Conservation (phyloP, 352 stramenopile species). For the Phytophthora citrophthora region DNA sequence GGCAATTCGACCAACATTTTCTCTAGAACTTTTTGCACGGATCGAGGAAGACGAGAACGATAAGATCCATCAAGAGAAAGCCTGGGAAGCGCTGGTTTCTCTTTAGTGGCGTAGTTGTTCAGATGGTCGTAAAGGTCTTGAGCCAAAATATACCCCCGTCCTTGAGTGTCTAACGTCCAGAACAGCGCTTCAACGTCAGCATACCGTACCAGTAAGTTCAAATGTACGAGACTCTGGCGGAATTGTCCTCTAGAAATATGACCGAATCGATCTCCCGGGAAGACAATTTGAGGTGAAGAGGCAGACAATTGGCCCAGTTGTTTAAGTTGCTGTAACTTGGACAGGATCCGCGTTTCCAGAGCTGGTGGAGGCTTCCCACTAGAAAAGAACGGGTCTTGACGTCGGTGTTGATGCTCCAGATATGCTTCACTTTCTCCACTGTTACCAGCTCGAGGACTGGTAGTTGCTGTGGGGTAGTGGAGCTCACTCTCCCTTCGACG, state of each 20-base stretch:
- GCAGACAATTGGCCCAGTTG: slow-evolving; percentile 61
- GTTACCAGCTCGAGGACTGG: slow-evolving; percentile 2
- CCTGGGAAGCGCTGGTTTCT: slow-evolving; percentile 22
- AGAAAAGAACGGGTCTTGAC: slow-evolving; percentile 44
- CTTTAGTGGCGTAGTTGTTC: slow-evolving; percentile 36
- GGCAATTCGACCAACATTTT: slow-evolving; percentile 61
- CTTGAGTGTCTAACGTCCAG: slow-evolving; percentile 73
- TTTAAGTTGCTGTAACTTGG: slow-evolving; percentile 68
- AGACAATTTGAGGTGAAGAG: slow-evolving; percentile 62
- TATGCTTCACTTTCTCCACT: slow-evolving; percentile 25
- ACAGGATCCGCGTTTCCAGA: slow-evolving; percentile 63
- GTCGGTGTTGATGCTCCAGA: slow-evolving; percentile 33
- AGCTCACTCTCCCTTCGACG: slow-evolving; percentile 64
- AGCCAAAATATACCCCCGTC: slow-evolving; percentile 59
- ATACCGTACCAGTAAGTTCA: slow-evolving; percentile 67
- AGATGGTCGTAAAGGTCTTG: slow-evolving; percentile 77
- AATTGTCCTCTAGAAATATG: slow-evolving; percentile 77
- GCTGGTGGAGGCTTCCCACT: slow-evolving; percentile 40
- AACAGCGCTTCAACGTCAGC: slow-evolving; percentile 78
- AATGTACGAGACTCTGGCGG: slow-evolving; percentile 71
- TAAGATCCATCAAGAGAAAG: slow-evolving; percentile 33
- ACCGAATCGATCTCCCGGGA: slow-evolving; percentile 74
- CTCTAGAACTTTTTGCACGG: slow-evolving; percentile 78
- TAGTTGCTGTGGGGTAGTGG: slow-evolving; percentile 38
- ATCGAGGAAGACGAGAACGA: slow-evolving; percentile 37